A percentile compares a stretch with the other conserved stretches of the same genome.
Conservation (phyloP, 108 stramenopile genomes). For the Bacterosira constricta region DNA sequence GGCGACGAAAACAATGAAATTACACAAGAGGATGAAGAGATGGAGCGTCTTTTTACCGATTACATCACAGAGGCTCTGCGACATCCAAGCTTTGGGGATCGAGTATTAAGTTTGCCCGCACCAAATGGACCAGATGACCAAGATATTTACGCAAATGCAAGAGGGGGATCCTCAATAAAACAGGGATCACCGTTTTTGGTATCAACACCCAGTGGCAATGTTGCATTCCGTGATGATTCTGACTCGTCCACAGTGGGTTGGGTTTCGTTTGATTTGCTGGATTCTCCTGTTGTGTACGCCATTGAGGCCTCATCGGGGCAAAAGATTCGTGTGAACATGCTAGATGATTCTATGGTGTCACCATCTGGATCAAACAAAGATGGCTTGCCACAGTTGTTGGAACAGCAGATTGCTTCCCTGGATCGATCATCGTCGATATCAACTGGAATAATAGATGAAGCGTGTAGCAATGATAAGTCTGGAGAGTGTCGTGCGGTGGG, state of each 20-base stretch:
- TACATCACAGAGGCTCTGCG: slow-evolving; percentile 43
- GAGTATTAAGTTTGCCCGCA: slow-evolving; percentile 30
- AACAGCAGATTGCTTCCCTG: slow-evolving; percentile 41
- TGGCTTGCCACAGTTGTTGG: slow-evolving; percentile 21
- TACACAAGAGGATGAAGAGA: slow-evolving; percentile 14
- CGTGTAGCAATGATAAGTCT: slow-evolving; percentile 3
- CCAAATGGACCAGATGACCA: slow-evolving; percentile 15
- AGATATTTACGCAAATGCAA: background rate
- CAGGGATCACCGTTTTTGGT: slow-evolving; percentile 50
- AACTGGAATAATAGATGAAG: slow-evolving; percentile 7
- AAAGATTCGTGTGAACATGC: slow-evolving; percentile 68
- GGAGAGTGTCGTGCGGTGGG: slow-evolving; percentile 29
- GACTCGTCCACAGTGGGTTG: slow-evolving; percentile 52
- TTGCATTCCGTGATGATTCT: slow-evolving; percentile 60
- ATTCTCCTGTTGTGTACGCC: slow-evolving; percentile 75
- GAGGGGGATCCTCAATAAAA: background rate
- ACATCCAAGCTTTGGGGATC: slow-evolving; percentile 40
- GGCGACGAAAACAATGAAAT: background rate
- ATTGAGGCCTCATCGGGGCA: slow-evolving; percentile 64
- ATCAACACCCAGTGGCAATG: slow-evolving; percentile 76
- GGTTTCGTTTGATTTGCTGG: slow-evolving; percentile 71
- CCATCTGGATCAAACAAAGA: slow-evolving; percentile 31
- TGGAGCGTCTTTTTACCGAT: slow-evolving; percentile 31
- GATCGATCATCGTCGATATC: slow-evolving; percentile 13
- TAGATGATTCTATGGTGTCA: slow-evolving; percentile 63